Conservation (phyloP, 139 green algal genomes). For the Astrephomene gubernaculifera region DNA sequence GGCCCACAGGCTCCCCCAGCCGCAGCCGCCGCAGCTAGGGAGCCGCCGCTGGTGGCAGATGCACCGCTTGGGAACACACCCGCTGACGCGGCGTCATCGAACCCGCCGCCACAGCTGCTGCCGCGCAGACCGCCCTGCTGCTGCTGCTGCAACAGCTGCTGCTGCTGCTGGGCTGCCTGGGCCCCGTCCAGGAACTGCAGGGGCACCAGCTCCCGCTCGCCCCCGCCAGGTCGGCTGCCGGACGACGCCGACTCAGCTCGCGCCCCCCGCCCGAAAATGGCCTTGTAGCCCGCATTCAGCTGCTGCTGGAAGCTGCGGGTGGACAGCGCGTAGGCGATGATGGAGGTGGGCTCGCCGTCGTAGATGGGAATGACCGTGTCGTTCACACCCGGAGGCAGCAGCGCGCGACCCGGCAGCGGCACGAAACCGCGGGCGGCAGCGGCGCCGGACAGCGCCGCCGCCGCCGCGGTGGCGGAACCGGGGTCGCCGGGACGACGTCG, state of each 20-base stretch:
- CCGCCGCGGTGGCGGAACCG: background rate
- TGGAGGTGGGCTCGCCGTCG: constrained; percentile 84
- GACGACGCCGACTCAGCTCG: no score
- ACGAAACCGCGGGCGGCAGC: constrained; percentile 47
- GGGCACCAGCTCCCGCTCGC: no score
- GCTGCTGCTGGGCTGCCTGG: no score
- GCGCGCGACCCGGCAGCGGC: constrained; percentile 64
- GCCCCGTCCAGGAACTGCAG: no score
- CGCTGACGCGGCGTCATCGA: no score
- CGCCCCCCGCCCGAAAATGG: background rate
- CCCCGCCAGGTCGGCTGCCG: no score
- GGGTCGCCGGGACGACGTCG: constrained; percentile 3
- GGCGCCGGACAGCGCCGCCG: background rate
- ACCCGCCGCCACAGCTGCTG: background rate
- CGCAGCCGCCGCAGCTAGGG: no score
- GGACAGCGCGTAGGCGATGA: constrained; percentile 86
- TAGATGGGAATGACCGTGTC: constrained; percentile 65
- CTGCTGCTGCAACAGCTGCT: background rate
- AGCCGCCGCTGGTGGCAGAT: no score
- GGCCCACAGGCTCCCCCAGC: no score
- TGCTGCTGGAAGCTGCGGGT: constrained; percentile 73
- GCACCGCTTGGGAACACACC: no score
- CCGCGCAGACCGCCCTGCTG: background rate
- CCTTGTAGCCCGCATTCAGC: constrained; percentile 60
- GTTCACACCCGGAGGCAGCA: constrained; percentile 68